A percentile compares a stretch with the other conserved stretches of the same genome.
Conservation (phyloP, 352 stramenopile genomes). For the Phytophthora tubulina region DNA sequence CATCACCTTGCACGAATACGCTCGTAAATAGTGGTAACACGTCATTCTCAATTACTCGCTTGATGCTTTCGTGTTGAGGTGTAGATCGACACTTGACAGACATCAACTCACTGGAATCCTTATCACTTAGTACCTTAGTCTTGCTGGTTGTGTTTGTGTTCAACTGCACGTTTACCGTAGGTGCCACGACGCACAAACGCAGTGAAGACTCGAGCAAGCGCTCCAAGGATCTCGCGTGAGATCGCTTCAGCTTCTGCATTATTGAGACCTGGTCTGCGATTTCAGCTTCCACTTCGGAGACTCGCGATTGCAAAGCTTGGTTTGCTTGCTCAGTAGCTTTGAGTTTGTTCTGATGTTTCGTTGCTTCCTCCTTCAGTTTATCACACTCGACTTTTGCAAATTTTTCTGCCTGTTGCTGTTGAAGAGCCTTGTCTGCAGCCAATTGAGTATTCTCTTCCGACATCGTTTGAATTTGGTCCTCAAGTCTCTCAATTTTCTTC, state of each 20-base stretch:
- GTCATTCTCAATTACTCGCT: conserved; percentile 67
- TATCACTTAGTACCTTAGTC: neutral
- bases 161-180: conserved; percentile 84
- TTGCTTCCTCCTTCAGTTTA: conserved; percentile 11
- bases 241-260: conserved; percentile 38
- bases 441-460: conserved; percentile 12
- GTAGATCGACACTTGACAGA: conserved; percentile 39
- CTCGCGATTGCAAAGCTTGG: conserved; percentile 12
- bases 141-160: conserved; percentile 32
- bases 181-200: conserved; percentile 81
- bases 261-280: conserved; percentile 24
- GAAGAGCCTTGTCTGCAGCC: neutral
- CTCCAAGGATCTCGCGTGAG: conserved; percentile 46
- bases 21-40: conserved; percentile 69
- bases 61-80: conserved; percentile 55
- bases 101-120: neutral
- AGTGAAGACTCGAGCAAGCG: conserved; percentile 58
- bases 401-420: conserved; percentile 8
- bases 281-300: conserved; percentile 28
- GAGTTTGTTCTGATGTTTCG: conserved; percentile 4
- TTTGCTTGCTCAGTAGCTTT: conserved; percentile 13
- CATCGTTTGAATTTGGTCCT: conserved; percentile 7
- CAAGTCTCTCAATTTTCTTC: conserved; percentile 7
- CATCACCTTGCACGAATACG: conserved; percentile 58
- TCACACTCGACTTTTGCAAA: neutral